phyloP scores from a whole-genome alignment of 257 asterid species.

The Osmanthus fragrans region DNA sequence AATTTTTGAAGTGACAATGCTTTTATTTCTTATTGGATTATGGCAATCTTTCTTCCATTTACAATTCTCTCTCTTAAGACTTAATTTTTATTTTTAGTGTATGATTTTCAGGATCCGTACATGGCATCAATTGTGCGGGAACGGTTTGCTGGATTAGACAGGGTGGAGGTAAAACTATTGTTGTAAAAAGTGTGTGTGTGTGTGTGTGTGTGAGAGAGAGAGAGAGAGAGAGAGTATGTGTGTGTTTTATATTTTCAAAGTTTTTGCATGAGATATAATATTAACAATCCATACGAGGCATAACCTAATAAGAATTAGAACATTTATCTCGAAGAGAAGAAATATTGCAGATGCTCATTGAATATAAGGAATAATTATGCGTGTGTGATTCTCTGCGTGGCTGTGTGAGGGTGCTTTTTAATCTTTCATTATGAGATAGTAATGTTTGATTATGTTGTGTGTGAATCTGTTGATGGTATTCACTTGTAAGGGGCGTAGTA shows the following conservation, averaged over 20 bases:
- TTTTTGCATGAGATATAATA: neutral
- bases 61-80: slow-evolving; percentile 10
- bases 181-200: too few relatives aligned
- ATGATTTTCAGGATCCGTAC: slow-evolving; percentile 69
- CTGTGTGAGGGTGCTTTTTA: neutral
- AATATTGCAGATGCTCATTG: neutral
- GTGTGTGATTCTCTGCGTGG: neutral
- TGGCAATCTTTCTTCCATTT: neutral
- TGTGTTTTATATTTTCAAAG: neutral
- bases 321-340: neutral
- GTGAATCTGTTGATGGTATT: neutral
- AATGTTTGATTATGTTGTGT: neutral
- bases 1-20: slow-evolving; percentile 3
- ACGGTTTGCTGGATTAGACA: slow-evolving; percentile 56
- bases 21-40: neutral
- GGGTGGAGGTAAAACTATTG: slow-evolving; percentile 51
- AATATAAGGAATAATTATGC: neutral
- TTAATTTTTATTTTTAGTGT: slow-evolving; percentile 7
- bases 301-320: neutral
- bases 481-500: neutral
- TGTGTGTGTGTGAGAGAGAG: too few relatives aligned
- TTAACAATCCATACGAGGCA: neutral
- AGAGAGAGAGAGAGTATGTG: too few relatives aligned
- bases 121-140: slow-evolving; percentile 85
- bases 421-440: neutral